Conservation (phyloP, 192 early-diverging fungal species). For the Powellomyces hirtus region DNA sequence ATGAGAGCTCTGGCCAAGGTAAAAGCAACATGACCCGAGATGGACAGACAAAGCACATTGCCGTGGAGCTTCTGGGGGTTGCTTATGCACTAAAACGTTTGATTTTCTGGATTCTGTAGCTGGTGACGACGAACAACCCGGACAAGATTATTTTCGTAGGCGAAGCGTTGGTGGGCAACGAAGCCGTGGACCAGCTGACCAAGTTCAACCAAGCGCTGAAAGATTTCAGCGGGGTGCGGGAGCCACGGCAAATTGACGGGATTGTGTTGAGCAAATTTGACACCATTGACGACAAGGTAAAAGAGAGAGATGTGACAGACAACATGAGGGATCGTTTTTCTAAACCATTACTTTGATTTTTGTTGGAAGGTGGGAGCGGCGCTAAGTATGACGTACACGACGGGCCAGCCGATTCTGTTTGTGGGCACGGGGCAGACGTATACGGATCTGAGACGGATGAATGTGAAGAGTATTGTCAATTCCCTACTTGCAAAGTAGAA, state of each 20-base stretch:
- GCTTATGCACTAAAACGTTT: no score
- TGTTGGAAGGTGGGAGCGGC: constrained; percentile 79
- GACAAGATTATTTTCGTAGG: constrained; percentile 98
- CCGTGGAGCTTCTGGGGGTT: neutral
- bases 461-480: constrained; percentile 41
- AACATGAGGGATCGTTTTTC: neutral
- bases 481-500: constrained; percentile 17
- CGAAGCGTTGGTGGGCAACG: constrained; percentile 95
- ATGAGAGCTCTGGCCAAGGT: constrained; percentile 94
- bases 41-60: no score
- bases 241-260: constrained; percentile 90
- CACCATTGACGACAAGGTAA: constrained; percentile 89
- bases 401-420: constrained; percentile 93
- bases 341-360: constrained; percentile 2
- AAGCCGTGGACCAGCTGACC: constrained; percentile 92
- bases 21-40: no score
- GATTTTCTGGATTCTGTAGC: no score
- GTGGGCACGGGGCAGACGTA: constrained; percentile 98
- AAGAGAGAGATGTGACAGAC: neutral
- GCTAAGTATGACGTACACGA: constrained; percentile 92
- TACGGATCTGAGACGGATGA: constrained; percentile 89
- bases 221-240: constrained; percentile 78
- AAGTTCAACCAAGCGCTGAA: constrained; percentile 94
- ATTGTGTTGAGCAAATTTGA: constrained; percentile 97
- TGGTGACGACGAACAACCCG: constrained; percentile 85